Conservation (phyloP, 2,329 filamentous ascomycete genomes). For the Colletotrichum aenigma region DNA sequence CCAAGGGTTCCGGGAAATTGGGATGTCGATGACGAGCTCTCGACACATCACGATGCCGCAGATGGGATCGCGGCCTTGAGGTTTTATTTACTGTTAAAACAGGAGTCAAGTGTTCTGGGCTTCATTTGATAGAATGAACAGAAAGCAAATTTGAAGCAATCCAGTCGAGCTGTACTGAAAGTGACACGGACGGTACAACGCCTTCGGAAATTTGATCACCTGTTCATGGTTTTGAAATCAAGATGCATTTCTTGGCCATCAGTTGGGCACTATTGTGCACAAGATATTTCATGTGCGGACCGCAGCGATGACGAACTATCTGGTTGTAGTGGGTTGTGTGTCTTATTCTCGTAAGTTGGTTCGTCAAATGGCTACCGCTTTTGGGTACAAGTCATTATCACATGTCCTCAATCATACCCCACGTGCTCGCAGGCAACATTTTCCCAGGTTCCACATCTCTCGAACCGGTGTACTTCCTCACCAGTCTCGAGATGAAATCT, state of each 20-base stretch:
- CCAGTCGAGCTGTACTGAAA: no score
- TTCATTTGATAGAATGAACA: slow-evolving; percentile 15
- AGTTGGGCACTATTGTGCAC: no score
- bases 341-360: neutral
- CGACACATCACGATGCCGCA: slow-evolving; percentile 4
- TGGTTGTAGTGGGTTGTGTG: neutral
- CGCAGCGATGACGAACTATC: no score
- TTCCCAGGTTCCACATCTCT: neutral
- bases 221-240: no score
- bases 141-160: neutral
- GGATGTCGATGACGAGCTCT: slow-evolving; percentile 11
- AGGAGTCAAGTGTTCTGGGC: slow-evolving; percentile 1
- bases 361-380: neutral
- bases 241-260: no score
- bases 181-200: no score
- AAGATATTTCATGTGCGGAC: no score
- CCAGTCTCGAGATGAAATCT: slow-evolving; percentile 3
- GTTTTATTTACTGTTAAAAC: neutral
- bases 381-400: neutral
- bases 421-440: neutral
- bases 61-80: neutral
- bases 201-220: no score
- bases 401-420: neutral
- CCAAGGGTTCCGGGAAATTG: slow-evolving; percentile 2
- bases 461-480: neutral